These are phyloP conservation scores for Fusarium vanettenii DNA, from an alignment of 2,329 filamentous ascomycete genomes.

Conservation along the genomic window DNA sequence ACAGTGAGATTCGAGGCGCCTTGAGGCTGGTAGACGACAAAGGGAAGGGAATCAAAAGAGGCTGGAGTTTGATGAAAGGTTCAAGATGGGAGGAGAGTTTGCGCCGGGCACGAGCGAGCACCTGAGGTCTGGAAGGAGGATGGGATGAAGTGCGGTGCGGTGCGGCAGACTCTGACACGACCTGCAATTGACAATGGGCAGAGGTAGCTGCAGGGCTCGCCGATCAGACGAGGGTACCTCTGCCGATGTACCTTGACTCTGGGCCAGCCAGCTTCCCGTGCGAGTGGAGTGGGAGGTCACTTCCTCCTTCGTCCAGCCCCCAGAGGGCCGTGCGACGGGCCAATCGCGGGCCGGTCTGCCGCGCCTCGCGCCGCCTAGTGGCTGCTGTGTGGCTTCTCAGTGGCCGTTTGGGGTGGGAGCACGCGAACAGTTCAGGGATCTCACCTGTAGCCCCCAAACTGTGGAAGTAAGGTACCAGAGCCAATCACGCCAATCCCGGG, in stretches of 20 bases:
- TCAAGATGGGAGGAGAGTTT: slow-evolving; percentile 5
- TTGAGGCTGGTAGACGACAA: background rate
- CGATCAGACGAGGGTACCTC: slow-evolving; percentile 36
- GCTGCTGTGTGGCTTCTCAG: slow-evolving; percentile 20
- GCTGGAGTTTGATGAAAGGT: slow-evolving; percentile 21
- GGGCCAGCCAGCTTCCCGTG: background rate
- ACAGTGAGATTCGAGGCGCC: background rate
- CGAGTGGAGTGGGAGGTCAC: slow-evolving; percentile 1
- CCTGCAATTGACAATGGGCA: slow-evolving; percentile 15
- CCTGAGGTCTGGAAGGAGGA: slow-evolving; percentile 11
- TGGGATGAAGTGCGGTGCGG: background rate
- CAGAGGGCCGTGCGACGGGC: slow-evolving; percentile 9
- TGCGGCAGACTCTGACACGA: slow-evolving; percentile 36
- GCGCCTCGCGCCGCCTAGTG: slow-evolving; percentile 6
- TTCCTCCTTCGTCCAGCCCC: slow-evolving; percentile 2
- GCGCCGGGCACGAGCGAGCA: slow-evolving; percentile 7
- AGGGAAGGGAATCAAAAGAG: slow-evolving; percentile 1
- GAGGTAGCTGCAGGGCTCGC: slow-evolving; percentile 42
- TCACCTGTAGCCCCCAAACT: slow-evolving; percentile 30
- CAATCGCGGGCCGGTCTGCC: slow-evolving; percentile 23
- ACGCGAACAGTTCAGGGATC: slow-evolving; percentile 35
- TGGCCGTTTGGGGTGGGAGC: slow-evolving; percentile 29
- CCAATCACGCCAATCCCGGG: slow-evolving; percentile 37
- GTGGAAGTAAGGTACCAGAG: slow-evolving; percentile 31
- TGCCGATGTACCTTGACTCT: background rate